These are phyloP conservation scores for Petasospora rhodanensis DNA, from an alignment of 1,139 yeast species.

Conservation along the genomic window DNA sequence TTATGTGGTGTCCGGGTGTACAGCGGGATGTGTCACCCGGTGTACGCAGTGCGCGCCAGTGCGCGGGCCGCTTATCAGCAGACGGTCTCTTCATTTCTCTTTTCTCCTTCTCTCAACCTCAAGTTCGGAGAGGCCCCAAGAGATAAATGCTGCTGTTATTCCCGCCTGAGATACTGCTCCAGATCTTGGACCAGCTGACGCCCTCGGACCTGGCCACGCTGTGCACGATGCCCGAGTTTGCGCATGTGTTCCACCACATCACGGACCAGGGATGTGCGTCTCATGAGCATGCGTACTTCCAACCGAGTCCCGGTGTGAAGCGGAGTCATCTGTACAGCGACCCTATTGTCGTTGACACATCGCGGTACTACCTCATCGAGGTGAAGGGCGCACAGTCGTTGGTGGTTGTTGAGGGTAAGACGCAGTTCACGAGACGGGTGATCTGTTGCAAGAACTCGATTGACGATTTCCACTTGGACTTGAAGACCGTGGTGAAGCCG, in stretches of 20 bases:
- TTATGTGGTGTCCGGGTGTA: no score
- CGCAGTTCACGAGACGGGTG: slow-evolving; percentile 9
- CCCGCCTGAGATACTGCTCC: slow-evolving; percentile 15
- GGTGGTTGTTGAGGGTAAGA: slow-evolving; percentile 12
- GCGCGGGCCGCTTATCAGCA: no score
- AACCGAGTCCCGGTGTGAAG: slow-evolving; percentile 4
- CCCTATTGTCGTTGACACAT: slow-evolving; percentile 7
- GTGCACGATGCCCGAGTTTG: slow-evolving; percentile 10
- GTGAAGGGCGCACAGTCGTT: slow-evolving; percentile 14
- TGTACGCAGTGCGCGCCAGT: no score
- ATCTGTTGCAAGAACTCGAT: slow-evolving; percentile 8
- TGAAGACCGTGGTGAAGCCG: slow-evolving; percentile 2
- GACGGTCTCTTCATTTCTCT: no score
- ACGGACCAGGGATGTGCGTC: slow-evolving; percentile 4
- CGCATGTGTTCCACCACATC: slow-evolving; percentile 14
- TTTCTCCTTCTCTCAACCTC: no score
- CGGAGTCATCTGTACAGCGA: slow-evolving; percentile 6
- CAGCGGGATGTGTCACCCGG: no score
- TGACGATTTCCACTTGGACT: slow-evolving; percentile 3
- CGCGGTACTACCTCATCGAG: slow-evolving; percentile 16
- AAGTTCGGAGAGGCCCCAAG: no score
- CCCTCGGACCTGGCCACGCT: slow-evolving; percentile 13
- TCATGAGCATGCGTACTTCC: slow-evolving; percentile 2
- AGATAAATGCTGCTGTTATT: no score
- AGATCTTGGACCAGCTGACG: slow-evolving; percentile 14